phyloP scores from a whole-genome alignment of 176 grass and related monocot species.

The Oryza punctata region DNA sequence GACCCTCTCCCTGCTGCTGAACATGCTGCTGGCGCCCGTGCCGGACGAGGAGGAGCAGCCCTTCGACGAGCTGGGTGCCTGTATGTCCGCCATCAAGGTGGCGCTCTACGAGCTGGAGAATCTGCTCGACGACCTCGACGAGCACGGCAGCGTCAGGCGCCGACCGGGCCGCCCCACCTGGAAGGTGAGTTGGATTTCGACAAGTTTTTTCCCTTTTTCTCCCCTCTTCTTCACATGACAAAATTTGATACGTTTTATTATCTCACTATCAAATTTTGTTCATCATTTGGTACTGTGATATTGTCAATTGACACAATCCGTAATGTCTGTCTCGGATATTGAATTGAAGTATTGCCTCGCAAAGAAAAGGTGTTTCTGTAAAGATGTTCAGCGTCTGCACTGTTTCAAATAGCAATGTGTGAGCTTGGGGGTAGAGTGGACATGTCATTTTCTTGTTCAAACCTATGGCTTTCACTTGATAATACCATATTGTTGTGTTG shows the following conservation, averaged over 20 bases:
- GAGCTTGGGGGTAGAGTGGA: no score
- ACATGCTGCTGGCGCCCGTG: not conserved
- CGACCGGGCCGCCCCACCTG: not conserved
- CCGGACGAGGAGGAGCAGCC: not conserved
- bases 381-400: no score
- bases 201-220: no score
- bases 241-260: not conserved
- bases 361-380: no score
- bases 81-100: not conserved
- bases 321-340: no score
- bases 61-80: not conserved
- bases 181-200: not conserved
- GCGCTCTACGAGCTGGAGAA: not conserved
- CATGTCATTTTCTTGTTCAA: no score
- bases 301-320: no score
- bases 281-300: no score
- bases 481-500: no score
- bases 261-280: no score
- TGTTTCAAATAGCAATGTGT: no score
- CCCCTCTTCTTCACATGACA: not conserved
- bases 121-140: slow-evolving; percentile 3
- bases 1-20: not conserved
- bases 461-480: no score
- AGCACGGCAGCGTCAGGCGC: not conserved
- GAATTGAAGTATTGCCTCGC: not conserved